Evolutionary conservation across 2,329 filamentous ascomycete species (phyloP), one percentile per base, ranked within the genome.

Genomic region (Byssoonygena ceratinophila): DNA sequence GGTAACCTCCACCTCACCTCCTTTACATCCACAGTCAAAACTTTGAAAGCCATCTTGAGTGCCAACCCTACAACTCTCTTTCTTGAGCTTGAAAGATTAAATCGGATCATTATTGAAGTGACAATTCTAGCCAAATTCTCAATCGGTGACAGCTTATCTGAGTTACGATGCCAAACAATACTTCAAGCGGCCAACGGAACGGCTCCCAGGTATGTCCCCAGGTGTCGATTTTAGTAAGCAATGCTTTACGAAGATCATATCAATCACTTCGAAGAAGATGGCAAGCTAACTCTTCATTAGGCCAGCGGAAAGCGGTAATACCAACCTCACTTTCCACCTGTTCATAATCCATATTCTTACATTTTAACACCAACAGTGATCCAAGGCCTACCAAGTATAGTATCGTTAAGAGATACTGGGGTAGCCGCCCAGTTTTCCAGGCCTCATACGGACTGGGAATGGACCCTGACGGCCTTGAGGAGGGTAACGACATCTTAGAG

Each of bases 401-500:
- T 49, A 53, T 57, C 23, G 48, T 56, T 22, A 60, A 59, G 47
- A 46, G 53, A 12, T 34, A 55, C 5, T 60, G 55, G 56, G 59
- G 59, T 29, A 54, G 25, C 27, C 57, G 58, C 20, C 8, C 40
- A 14, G 59, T 56, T 37, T 61, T 61, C 52, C 59, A 60, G 48
- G n/a, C 25, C 29, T 61, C 59, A 3, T 51, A 58, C 46, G 57
- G 57, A 29, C 44, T 61, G 34, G 22, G 29, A 20, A 60, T 57
- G 58, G 53, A 51, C 12, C 57, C 54, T 6, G 55, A 55, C 4
- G 57, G 49, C 31, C 16, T 61, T 29, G 54, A 54, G 25, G 59
- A 60, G 49, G 58, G 59, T 16, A 55, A 61, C 40, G 27, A 4
- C n/a, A 60, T 61, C 49, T 41, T 60, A 36, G 56, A 60, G 4